Evolutionary conservation across 805 yeast species (phyloP), one percentile per base, ranked within the genome.

Genomic region (Suhomyces canberraensis): DNA sequence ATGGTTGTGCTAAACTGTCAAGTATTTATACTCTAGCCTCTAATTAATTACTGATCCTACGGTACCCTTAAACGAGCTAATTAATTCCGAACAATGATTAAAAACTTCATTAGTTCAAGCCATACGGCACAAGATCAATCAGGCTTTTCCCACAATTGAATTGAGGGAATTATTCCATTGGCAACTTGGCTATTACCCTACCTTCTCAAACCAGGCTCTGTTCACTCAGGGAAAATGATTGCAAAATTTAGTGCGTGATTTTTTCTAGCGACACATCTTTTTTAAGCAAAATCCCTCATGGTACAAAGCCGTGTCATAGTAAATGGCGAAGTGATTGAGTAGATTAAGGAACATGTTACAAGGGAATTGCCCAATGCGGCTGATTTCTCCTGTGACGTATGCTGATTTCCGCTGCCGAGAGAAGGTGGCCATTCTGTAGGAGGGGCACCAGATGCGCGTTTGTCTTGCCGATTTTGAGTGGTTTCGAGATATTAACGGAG

Each of bases 131-230:
- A n/a, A n/a, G n/a, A n/a, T n/a, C n/a, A n/a, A n/a, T n/a, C n/a
- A n/a, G n/a, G n/a, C n/a, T n/a, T n/a, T n/a, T n/a, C n/a, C n/a
- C n/a, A n/a, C n/a, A n/a, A n/a, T n/a, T n/a, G n/a, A n/a, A n/a
- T n/a, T 30, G 33, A 19, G 33, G 33, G 33, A 30, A 30, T 30
- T 30, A 30, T 30, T 30, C 17, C 21, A 30, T 30, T 30, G 33
- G 33, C 8, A 30, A 11, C 4, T 8, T 14, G 18, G 18, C 4
- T 13, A 14, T 8, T 27, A 11, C 18, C 15, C 4, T 6, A 14
- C 29, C 9, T 27, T n/a, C n/a, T n/a, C n/a, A n/a, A n/a, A n/a
- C n/a, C 18, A 8, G 7, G 4, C 13, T 14, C 17, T 20, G 8
- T 9, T 20, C 22, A 20, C 8, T 9, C 22, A 9, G 8, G 9